Percentiles rank a stretch among this genome's conserved stretches.
phyloP scores from a whole-genome alignment of 1,284 basidiomycete species.

The Mixia osmundae region DNA sequence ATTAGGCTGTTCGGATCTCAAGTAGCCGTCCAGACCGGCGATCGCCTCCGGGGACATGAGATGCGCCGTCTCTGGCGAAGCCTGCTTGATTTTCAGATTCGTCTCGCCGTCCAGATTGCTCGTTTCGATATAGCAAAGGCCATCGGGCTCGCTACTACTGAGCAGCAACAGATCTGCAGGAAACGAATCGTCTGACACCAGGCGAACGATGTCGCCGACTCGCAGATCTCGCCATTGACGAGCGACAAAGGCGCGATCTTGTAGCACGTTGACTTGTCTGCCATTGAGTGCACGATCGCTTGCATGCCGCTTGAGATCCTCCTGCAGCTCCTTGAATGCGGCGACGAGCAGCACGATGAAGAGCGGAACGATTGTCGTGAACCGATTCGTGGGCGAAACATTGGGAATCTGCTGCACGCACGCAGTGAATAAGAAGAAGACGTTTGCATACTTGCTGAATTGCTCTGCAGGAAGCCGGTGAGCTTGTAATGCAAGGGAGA shows the following conservation, averaged over 20 bases:
- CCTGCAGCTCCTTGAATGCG: conserved; percentile 90
- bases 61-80: conserved; percentile 51
- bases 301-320: conserved; percentile 92
- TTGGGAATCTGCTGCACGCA: conserved; percentile 94
- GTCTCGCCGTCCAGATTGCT: conserved; percentile 96
- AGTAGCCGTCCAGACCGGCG: conserved; percentile 47
- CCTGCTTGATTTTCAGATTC: conserved; percentile 97
- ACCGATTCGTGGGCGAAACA: conserved; percentile 87
- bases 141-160: conserved; percentile 82
- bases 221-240: conserved; percentile 71
- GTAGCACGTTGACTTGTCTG: conserved; percentile 51
- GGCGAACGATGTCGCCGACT: conserved; percentile 76
- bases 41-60: conserved; percentile 58
- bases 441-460: conserved; percentile 95
- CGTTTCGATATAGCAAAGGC: conserved; percentile 91
- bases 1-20: conserved; percentile 89
- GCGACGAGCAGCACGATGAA: conserved; percentile 72
- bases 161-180: conserved; percentile 81
- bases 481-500: conserved; percentile 4
- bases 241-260: conserved; percentile 37
- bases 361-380: conserved; percentile 86
- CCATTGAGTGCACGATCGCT: conserved; percentile 83
- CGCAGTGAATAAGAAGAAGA: conserved; percentile 97
- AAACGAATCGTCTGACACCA: conserved; percentile 83
- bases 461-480: conserved; percentile 36